Conservation (phyloP, 176 grass and related monocot genomes). For the Carex kokanica region DNA sequence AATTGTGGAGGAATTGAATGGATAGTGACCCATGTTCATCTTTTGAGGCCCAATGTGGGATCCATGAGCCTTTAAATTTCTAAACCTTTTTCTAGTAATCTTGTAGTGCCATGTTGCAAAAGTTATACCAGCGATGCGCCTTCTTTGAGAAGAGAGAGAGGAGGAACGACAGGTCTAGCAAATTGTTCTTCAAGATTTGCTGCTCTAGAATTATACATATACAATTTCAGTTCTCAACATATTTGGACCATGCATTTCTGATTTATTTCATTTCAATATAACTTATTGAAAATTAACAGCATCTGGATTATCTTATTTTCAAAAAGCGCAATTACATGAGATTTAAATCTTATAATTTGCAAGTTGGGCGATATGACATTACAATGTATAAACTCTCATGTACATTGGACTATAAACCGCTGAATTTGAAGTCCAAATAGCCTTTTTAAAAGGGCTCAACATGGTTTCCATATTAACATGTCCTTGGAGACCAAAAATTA, state of each 20-base stretch:
- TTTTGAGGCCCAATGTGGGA: slow-evolving; percentile 16
- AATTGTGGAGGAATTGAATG: slow-evolving; percentile 27
- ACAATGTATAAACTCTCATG: too few relatives aligned
- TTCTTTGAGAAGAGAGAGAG: not conserved
- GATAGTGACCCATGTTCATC: slow-evolving; percentile 18
- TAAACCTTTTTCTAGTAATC: not conserved
- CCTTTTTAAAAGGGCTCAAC: too few relatives aligned
- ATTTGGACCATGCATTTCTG: not conserved
- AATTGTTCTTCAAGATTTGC: not conserved
- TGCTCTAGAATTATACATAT: not conserved
- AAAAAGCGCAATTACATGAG: not conserved
- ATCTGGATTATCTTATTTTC: too few relatives aligned
- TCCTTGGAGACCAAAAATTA: too few relatives aligned
- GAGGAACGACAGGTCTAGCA: not conserved
- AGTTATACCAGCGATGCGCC: not conserved
- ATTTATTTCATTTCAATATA: not conserved
- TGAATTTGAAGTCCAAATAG: too few relatives aligned
- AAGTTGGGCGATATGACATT: too few relatives aligned
- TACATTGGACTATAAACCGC: too few relatives aligned
- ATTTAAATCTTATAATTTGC: not conserved
- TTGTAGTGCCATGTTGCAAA: slow-evolving; percentile 9
- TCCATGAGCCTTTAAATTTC: not conserved
- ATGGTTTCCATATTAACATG: too few relatives aligned
- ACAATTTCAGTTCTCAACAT: not conserved
- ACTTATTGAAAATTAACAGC: not conserved